A percentile compares a stretch with the other conserved stretches of the same genome.
Evolutionary conservation across 2,329 filamentous ascomycete genomes (phyloP).

Genomic region (Sphaerulina musiva): DNA sequence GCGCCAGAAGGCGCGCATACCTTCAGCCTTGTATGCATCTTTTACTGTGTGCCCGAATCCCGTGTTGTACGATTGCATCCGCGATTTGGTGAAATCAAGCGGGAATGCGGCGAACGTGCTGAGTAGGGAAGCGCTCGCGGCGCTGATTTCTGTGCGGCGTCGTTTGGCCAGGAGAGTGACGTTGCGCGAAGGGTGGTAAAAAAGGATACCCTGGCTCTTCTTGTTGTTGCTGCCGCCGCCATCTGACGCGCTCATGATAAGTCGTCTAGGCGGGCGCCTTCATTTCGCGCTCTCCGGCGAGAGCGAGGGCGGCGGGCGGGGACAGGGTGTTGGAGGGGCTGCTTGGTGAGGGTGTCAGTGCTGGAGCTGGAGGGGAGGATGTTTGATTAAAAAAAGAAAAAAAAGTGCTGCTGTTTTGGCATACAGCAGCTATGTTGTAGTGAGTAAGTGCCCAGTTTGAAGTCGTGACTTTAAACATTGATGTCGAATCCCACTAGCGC

Average conservation of each 20-base stretch:
- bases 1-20: constrained; percentile 46
- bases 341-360: background rate
- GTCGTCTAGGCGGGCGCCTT: constrained; percentile 1
- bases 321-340: background rate
- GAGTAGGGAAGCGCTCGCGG: constrained; percentile 68
- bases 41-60: constrained; percentile 57
- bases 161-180: constrained; percentile 58
- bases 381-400: background rate
- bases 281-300: background rate
- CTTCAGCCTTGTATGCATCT: constrained; percentile 60
- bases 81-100: constrained; percentile 81
- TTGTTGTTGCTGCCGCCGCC: constrained; percentile 1
- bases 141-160: constrained; percentile 75
- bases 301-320: background rate
- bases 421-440: background rate
- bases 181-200: constrained; percentile 36
- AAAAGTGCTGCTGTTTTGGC: background rate
- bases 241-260: constrained; percentile 10
- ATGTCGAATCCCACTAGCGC: too few species aligned
- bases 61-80: constrained; percentile 69
- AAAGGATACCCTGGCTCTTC: constrained; percentile 16
- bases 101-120: constrained; percentile 78
- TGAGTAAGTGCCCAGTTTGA: background rate
- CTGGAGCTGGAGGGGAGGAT: background rate
- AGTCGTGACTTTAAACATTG: too few species aligned